These are phyloP conservation scores for Daphne laureola DNA, from an alignment of 441 rosid genomes.

Conservation along the genomic window DNA sequence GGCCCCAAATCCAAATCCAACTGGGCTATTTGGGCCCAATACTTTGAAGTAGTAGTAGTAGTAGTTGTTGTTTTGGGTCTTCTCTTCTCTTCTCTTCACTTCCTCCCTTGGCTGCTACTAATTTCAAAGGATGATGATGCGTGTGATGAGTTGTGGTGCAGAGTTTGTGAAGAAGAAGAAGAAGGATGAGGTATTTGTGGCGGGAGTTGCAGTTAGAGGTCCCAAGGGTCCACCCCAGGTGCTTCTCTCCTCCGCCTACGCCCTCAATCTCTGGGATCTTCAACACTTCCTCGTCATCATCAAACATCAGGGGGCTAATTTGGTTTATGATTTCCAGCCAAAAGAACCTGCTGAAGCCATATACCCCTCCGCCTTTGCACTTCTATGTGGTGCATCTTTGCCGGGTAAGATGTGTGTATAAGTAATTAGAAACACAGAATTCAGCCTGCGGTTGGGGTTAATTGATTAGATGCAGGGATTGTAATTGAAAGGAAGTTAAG, in stretches of 20 bases:
- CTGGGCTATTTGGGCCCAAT: too few relatives aligned
- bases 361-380: constrained; percentile 47
- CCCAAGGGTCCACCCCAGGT: constrained; percentile 49
- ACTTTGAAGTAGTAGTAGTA: too few relatives aligned
- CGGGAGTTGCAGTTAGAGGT: constrained; percentile 57
- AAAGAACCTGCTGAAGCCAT: constrained; percentile 64
- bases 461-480: too few relatives aligned
- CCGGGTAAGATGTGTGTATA: constrained; percentile 52
- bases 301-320: too few relatives aligned
- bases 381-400: constrained; percentile 42
- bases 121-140: too few relatives aligned
- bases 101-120: too few relatives aligned
- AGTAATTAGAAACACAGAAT: too few relatives aligned
- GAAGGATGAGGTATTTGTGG: constrained; percentile 52
- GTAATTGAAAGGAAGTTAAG: constrained; percentile 33
- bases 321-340: constrained; percentile 75
- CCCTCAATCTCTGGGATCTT: constrained; percentile 44
- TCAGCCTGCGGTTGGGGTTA: too few relatives aligned
- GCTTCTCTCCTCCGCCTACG: constrained; percentile 49
- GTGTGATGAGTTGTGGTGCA: too few relatives aligned
- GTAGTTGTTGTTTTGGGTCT: too few relatives aligned
- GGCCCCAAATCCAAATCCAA: too few relatives aligned
- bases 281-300: constrained; percentile 76
- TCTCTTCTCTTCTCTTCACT: constrained; percentile 7
- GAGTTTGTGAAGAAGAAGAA: constrained; percentile 14